A percentile compares a stretch with the other conserved stretches of the same genome.
Evolutionary conservation across 208 protist species (phyloP).

Genomic region (Herpetomonas muscarum): DNA sequence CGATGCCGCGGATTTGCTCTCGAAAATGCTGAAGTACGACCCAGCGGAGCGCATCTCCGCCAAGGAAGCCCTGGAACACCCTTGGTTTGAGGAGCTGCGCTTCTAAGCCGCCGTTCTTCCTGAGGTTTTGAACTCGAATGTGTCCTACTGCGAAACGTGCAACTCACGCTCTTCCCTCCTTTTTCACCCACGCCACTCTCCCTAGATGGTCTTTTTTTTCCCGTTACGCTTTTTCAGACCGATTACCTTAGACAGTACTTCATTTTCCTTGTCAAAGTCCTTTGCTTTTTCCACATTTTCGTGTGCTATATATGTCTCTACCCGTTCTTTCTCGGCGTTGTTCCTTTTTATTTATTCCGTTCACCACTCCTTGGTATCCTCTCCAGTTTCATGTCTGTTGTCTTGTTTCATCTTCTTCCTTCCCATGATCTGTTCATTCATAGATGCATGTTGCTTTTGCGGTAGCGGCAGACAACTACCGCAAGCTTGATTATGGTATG

Average conservation of each 20-base stretch:
- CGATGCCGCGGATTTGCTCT: slow-evolving; percentile 84
- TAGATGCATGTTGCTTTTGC: too few species aligned
- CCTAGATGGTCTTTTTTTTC: slow-evolving; percentile 7
- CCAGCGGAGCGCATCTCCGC: slow-evolving; percentile 87
- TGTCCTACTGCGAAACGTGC: too few species aligned
- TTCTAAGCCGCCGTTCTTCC: slow-evolving; percentile 24
- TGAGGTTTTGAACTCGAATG: too few species aligned
- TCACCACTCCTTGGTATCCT: background rate
- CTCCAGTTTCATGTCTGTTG: background rate
- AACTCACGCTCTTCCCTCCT: slow-evolving; percentile 1
- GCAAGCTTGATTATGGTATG: too few species aligned
- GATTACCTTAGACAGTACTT: background rate
- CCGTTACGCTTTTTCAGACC: slow-evolving; percentile 11
- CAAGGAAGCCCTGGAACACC: slow-evolving; percentile 88
- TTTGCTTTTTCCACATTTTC: slow-evolving; percentile 9
- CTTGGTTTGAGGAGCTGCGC: slow-evolving; percentile 84
- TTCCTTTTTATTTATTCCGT: background rate
- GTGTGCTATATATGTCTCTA: background rate
- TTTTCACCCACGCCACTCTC: slow-evolving; percentile 1
- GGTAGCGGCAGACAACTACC: too few species aligned
- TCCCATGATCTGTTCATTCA: too few species aligned
- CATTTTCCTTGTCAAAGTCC: slow-evolving; percentile 11
- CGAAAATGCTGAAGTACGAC: slow-evolving; percentile 87
- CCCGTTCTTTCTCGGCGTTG: slow-evolving; percentile 8
- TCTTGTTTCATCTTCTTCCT: too few species aligned